Evolutionary conservation across 225 moss, liverwort and hornwort species (phyloP), one percentile per base, ranked within the genome.

Genomic region (Ulota crispa): DNA sequence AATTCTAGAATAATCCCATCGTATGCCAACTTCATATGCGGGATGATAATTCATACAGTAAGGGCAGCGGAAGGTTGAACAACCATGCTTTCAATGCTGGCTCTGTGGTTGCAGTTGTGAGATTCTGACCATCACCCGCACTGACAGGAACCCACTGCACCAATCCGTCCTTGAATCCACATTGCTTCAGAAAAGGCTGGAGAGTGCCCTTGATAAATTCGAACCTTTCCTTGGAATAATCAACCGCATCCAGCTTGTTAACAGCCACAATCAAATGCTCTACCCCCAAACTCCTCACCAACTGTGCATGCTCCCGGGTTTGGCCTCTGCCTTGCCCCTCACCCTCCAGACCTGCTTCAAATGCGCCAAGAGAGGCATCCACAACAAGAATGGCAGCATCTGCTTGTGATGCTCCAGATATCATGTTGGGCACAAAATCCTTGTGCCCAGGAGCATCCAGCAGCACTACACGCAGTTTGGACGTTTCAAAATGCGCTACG

Each of bases 401-500:
- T 79, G 99, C 99, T 92, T 96, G 93, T 43, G 96, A 93, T 66
- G 99, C 99, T 80, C 99, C 99, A 42, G 99, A 92, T 68, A 99
- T 96, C 99, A 99, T 99, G 76, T 93, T 99, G 59, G 99, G 99
- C 79, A 99, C 94, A 71, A 99, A 96, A 83, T 99, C 99, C 83
- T 91, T 93, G 78, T 96, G 99, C 26, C 99, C 99, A 14, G 96
- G 99, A 42, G 99, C 92, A 89, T 99, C 99, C 36, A 96, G 91
- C 62, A 99, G 89, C 64, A 99, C 92, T 55, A 96, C 96, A 43
- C 92, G 93, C 73, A 94, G 80, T 75, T 89, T 96, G 52, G 88
- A 42, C 45, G 92, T 99, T 80, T 99, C 96, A 69, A 94, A 99
- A 78, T 99, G 92, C 69, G 99, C 93, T 36, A 99, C 91, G 75